Evolutionary conservation across 2,329 filamentous ascomycete species (phyloP).

Genomic region (Stagonosporopsis vannaccii): DNA sequence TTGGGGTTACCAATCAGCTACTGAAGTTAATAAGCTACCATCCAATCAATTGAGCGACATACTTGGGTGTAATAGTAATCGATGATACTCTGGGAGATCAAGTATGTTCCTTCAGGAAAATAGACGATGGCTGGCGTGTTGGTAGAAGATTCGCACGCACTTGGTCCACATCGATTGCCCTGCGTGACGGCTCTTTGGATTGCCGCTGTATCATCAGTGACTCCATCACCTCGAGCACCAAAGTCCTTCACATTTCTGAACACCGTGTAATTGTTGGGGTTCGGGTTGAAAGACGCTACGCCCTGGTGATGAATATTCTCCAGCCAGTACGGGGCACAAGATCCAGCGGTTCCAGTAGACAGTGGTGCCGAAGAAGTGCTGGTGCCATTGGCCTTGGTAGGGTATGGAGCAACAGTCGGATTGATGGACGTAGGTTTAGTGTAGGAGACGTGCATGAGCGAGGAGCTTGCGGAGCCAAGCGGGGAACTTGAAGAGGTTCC

Average conservation of each 20-base stretch:
- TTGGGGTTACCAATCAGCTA: constrained; percentile 66
- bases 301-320: constrained; percentile 53
- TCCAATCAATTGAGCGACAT: neutral
- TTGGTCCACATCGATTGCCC: constrained; percentile 52
- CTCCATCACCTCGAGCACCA: constrained; percentile 49
- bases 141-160: constrained; percentile 54
- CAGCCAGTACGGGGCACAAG: constrained; percentile 50
- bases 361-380: constrained; percentile 21
- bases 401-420: constrained; percentile 18
- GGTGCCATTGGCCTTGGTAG: constrained; percentile 13
- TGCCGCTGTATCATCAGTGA: constrained; percentile 59
- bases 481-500: too few species aligned
- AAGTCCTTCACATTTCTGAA: constrained; percentile 55
- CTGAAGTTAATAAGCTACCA: constrained; percentile 6
- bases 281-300: constrained; percentile 47
- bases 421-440: constrained; percentile 15
- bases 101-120: constrained; percentile 66
- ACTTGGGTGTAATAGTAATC: constrained; percentile 69
- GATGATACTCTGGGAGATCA: constrained; percentile 64
- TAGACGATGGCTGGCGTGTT: constrained; percentile 64
- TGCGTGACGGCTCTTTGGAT: constrained; percentile 57
- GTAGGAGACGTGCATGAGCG: too few species aligned
- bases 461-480: too few species aligned
- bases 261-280: constrained; percentile 49
- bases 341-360: constrained; percentile 21